These are phyloP conservation scores for Pythium dissotocum DNA, from an alignment of 352 stramenopile genomes.

Conservation along the genomic window DNA sequence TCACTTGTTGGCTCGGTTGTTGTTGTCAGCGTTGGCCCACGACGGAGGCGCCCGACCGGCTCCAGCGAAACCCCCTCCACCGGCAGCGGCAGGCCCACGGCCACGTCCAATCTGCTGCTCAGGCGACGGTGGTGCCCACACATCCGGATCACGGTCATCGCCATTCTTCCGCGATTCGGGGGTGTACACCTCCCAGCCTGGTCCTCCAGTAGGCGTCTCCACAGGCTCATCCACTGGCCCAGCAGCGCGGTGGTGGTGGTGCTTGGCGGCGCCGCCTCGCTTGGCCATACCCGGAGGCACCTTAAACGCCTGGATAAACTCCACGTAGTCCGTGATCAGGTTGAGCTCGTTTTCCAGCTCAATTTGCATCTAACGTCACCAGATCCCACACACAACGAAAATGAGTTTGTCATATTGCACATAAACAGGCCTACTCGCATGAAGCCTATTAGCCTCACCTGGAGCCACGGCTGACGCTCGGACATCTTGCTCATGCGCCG, in stretches of 20 bases:
- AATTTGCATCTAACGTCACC: constrained; percentile 61
- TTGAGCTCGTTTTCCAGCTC: constrained; percentile 81
- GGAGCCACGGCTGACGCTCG: constrained; percentile 80
- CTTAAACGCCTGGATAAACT: constrained; percentile 72
- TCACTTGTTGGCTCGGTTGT: constrained; percentile 33
- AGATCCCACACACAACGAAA: background rate
- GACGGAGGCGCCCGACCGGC: constrained; percentile 40
- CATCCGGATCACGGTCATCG: constrained; percentile 53
- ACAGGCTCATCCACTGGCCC: constrained; percentile 30
- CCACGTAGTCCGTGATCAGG: constrained; percentile 75
- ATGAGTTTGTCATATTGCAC: constrained; percentile 3
- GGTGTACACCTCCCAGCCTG: constrained; percentile 59
- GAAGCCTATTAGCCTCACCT: constrained; percentile 32
- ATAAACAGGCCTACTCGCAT: constrained; percentile 4
- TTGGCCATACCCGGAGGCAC: constrained; percentile 36
- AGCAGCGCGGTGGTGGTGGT: constrained; percentile 28
- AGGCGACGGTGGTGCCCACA: constrained; percentile 72
- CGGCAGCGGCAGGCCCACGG: constrained; percentile 8
- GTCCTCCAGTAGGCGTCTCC: constrained; percentile 16
- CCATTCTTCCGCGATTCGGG: constrained; percentile 38
- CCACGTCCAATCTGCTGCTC: constrained; percentile 44
- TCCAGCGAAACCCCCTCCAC: constrained; percentile 14
- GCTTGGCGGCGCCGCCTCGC: constrained; percentile 10
- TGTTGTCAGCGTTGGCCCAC: constrained; percentile 58
- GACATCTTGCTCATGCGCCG: constrained; percentile 66